phyloP scores from a whole-genome alignment of 768 basidiomycete species.

The Mycena filopes region DNA sequence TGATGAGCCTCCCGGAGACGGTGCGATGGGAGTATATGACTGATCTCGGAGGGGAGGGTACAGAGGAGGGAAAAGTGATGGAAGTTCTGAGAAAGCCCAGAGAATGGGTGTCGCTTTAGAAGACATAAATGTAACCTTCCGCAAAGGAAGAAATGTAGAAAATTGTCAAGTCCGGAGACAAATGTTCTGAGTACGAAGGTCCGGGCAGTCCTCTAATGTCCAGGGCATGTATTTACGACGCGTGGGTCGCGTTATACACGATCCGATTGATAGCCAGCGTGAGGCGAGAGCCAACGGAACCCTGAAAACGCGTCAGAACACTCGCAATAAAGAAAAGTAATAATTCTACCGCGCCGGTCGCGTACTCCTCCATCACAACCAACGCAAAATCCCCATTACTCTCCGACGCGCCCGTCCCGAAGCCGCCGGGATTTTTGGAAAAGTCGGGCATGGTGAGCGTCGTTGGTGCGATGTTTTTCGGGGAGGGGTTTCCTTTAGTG shows the following conservation, averaged over 20 bases:
- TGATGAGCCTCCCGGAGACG: constrained; percentile 90
- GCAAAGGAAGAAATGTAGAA: no score
- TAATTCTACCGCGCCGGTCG: constrained; percentile 44
- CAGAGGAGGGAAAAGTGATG: constrained; percentile 74
- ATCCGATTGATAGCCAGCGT: constrained; percentile 25
- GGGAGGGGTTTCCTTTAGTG: constrained; percentile 50
- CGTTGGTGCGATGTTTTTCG: constrained; percentile 49
- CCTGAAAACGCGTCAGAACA: constrained; percentile 28
- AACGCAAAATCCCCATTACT: constrained; percentile 48
- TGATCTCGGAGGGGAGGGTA: constrained; percentile 73
- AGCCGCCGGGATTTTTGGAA: constrained; percentile 51
- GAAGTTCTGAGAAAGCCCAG: constrained; percentile 69
- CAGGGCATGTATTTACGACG: not conserved
- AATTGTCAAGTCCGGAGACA: no score
- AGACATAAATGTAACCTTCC: no score
- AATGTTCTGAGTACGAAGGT: no score
- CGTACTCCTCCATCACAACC: constrained; percentile 56
- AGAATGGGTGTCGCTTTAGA: constrained; percentile 62
- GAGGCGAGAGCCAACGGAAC: constrained; percentile 38
- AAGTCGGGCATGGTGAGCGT: constrained; percentile 59
- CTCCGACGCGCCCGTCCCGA: constrained; percentile 45
- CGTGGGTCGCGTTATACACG: constrained; percentile 24
- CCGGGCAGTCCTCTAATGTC: no score
- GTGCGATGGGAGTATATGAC: constrained; percentile 93
- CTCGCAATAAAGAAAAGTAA: not conserved